Conservation (phyloP, 1,284 basidiomycete species). For the Grifola frondosa region DNA sequence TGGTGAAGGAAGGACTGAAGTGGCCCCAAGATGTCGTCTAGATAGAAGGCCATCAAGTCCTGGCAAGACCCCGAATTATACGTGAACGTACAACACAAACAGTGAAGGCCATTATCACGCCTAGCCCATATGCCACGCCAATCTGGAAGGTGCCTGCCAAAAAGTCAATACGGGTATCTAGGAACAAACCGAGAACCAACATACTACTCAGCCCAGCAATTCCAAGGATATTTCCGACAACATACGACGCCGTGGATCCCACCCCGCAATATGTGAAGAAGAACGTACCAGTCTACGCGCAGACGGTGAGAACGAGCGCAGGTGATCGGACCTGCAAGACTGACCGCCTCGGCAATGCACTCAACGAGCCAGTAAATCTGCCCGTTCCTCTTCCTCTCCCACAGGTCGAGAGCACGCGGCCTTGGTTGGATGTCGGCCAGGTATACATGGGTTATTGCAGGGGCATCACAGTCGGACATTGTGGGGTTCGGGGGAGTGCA, state of each 20-base stretch:
- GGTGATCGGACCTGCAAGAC: conserved; percentile 28
- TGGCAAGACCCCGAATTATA: neutral
- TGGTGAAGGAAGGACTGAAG: conserved; percentile 62
- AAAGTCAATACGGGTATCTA: neutral
- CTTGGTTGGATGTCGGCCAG: conserved; percentile 29
- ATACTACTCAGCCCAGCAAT: conserved; percentile 47
- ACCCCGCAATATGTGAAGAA: conserved; percentile 57
- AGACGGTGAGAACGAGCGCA: too few relatives aligned
- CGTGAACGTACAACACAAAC: conserved; percentile 18
- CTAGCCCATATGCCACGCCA: conserved; percentile 62
- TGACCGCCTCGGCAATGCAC: conserved; percentile 58
- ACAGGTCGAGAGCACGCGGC: conserved; percentile 40
- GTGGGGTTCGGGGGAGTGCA: too few relatives aligned
- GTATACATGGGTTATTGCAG: too few relatives aligned
- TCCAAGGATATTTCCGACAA: conserved; percentile 51
- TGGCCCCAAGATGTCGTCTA: conserved; percentile 60
- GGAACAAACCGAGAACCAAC: conserved; percentile 22
- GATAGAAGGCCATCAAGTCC: conserved; percentile 34
- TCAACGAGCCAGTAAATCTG: conserved; percentile 54
- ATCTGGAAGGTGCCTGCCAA: conserved; percentile 55
- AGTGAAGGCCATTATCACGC: conserved; percentile 59
- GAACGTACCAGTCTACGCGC: conserved; percentile 41
- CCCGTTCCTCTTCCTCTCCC: conserved; percentile 55
- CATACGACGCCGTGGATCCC: conserved; percentile 55
- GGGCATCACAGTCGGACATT: too few relatives aligned